These are phyloP conservation scores for Pythium sukuiense DNA, from an alignment of 352 stramenopile species.

Conservation along the genomic window DNA sequence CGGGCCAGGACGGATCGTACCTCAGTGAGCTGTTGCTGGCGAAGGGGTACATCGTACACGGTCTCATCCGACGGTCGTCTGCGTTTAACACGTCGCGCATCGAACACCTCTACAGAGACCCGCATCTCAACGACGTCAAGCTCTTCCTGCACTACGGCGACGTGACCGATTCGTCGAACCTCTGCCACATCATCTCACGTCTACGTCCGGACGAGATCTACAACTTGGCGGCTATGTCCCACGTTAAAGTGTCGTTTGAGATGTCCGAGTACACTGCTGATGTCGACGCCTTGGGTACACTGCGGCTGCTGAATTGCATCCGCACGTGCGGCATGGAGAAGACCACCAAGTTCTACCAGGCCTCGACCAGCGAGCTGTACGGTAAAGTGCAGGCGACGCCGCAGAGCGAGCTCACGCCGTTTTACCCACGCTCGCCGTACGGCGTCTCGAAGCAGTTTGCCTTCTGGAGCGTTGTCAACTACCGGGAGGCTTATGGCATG, in stretches of 20 bases:
- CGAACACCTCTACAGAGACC: slow-evolving; percentile 97
- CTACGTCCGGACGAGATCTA: slow-evolving; percentile 98
- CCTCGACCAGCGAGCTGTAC: slow-evolving; percentile 98
- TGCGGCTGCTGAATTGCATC: slow-evolving; percentile 97
- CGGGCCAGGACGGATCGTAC: slow-evolving; percentile 98
- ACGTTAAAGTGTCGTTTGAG: slow-evolving; percentile 99
- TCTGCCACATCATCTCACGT: slow-evolving; percentile 95
- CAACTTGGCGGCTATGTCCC: slow-evolving; percentile 98
- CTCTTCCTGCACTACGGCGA: slow-evolving; percentile 99
- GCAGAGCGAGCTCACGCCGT: slow-evolving; percentile 96
- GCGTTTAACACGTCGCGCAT: slow-evolving; percentile 99
- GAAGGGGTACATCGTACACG: slow-evolving; percentile 96
- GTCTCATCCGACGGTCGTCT: slow-evolving; percentile 97
- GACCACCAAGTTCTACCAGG: slow-evolving; percentile 93
- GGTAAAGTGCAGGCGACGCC: slow-evolving; percentile 97
- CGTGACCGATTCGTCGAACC: slow-evolving; percentile 96
- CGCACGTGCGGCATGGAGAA: slow-evolving; percentile 87
- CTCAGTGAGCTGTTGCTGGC: slow-evolving; percentile 95
- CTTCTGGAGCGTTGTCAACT: slow-evolving; percentile 99
- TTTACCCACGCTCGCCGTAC: slow-evolving; percentile 99
- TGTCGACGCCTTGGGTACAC: slow-evolving; percentile 94
- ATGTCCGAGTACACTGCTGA: slow-evolving; percentile 99
- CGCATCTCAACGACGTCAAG: slow-evolving; percentile 91
- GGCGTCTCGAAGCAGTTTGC: slow-evolving; percentile 98
- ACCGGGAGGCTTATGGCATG: slow-evolving; percentile 96